Percentiles rank a stretch among this genome's conserved stretches.
These are phyloP conservation scores for Xerophyta viscosa DNA, from an alignment of 106 monocot genomes.

Conservation along the genomic window DNA sequence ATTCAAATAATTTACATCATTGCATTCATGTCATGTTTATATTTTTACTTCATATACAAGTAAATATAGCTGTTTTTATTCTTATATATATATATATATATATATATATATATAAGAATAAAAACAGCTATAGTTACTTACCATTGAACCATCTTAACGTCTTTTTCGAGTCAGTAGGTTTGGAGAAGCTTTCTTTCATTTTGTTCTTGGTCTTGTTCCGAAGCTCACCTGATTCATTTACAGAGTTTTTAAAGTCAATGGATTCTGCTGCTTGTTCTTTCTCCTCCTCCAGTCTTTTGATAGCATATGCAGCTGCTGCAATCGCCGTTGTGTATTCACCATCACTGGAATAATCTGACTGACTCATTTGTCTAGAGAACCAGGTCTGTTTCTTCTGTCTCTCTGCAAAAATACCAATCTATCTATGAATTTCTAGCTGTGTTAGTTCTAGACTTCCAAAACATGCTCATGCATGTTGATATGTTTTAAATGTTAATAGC, in stretches of 20 bases:
- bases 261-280: constrained; percentile 17
- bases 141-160: constrained; percentile 43
- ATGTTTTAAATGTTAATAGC: too few species aligned
- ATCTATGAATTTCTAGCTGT: too few species aligned
- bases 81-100: too few species aligned
- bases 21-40: too few species aligned
- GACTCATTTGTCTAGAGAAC: constrained; percentile 31
- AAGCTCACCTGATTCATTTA: constrained; percentile 3
- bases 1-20: too few species aligned
- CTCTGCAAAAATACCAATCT: constrained; percentile 21
- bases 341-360: constrained; percentile 10
- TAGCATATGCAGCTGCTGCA: constrained; percentile 71
- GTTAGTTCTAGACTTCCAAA: too few species aligned
- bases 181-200: constrained; percentile 29
- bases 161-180: constrained; percentile 24
- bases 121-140: too few species aligned
- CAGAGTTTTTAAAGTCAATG: background rate
- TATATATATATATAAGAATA: too few species aligned
- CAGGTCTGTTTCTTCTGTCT: constrained; percentile 15
- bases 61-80: too few species aligned
- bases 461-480: too few species aligned
- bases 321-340: constrained; percentile 40
- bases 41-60: too few species aligned
- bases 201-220: constrained; percentile 18
- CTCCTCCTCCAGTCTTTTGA: constrained; percentile 30